Evolutionary conservation across 2,329 filamentous ascomycete species (phyloP), one percentile per base, ranked within the genome.

Genomic region (Neoarthrinium moseri): DNA sequence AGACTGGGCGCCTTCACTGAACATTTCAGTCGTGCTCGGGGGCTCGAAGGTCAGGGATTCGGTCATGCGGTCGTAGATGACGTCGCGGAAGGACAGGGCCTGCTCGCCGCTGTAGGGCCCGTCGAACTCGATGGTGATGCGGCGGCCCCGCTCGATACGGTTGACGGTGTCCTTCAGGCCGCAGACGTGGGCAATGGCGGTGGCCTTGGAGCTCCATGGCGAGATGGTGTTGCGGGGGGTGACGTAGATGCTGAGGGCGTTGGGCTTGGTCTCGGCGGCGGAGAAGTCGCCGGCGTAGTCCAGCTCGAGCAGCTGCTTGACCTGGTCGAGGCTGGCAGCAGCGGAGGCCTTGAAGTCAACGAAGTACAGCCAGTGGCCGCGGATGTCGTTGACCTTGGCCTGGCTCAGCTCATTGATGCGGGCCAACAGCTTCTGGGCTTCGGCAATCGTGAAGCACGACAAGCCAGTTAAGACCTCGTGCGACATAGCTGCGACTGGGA

Each of bases 151-250:
- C 71, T 99, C 94, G 55, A 97, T 88, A 47, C 92, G 85, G 62
- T 85, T 80, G 23, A 87, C 78, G 43, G 81, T 69, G 33, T 78
- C 72, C 56, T 84, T 81, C 49, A 97, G 74, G 21, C 89, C 91
- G 64, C 92, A 97, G 24, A 96, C 92, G 55, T 94, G 84, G 44
- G 92, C 87, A 65, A 97, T 96, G 64, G 84, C 92, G 37, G 92
- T 96, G 22, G 91, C 92, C 68, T 96, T 91, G 46, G 91, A 96
- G 69, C 91, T 96, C 94, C 94, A 99, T 63, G 94, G 94, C 32
- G 91, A 96, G 56, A 95, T 84, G 2, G 83, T 91, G 58, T 88
- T 87, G 55, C 92, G 82, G 17, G 92, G 92, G 37, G 80, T 83
- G 48, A 96, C 78, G 63, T 91, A 89, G 63, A 88, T 79, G 51